Evolutionary conservation across 129 eudicot species (phyloP).

Genomic region (Flaveria trinervia): DNA sequence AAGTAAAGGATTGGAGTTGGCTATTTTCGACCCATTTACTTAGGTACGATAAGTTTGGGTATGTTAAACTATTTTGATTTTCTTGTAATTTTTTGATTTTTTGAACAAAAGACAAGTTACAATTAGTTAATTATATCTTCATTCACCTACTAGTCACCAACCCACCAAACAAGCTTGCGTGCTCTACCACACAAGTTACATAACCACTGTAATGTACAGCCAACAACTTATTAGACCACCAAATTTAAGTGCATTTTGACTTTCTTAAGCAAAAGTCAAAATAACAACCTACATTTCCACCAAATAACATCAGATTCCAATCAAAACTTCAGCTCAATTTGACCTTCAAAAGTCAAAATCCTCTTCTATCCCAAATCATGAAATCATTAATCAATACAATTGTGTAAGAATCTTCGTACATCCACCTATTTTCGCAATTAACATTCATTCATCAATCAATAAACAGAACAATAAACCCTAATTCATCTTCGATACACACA

Average conservation of each 20-base stretch:
- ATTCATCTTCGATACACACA: background rate
- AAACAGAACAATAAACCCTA: constrained; percentile 5
- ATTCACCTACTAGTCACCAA: constrained; percentile 36
- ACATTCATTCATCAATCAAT: background rate
- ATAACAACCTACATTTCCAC: constrained; percentile 18
- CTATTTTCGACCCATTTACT: background rate
- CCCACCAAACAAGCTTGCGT: constrained; percentile 38
- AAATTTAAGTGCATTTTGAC: constrained; percentile 18
- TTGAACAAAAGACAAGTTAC: background rate
- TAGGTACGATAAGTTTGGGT: background rate
- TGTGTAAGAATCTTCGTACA: background rate
- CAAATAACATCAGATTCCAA: background rate
- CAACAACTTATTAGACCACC: constrained; percentile 32
- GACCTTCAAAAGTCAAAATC: constrained; percentile 7
- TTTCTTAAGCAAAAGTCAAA: constrained; percentile 14
- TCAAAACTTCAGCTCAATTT: background rate
- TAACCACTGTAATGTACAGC: constrained; percentile 1
- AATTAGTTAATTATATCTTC: constrained; percentile 4
- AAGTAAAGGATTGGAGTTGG: no score
- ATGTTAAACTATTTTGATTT: background rate
- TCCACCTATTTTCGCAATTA: background rate
- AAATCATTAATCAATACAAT: background rate
- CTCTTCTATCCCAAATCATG: background rate
- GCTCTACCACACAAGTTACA: constrained; percentile 28
- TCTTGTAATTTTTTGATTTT: background rate